These are phyloP conservation scores for Fusarium sp. DNA, from an alignment of 2,329 filamentous ascomycete species.

Conservation along the genomic window DNA sequence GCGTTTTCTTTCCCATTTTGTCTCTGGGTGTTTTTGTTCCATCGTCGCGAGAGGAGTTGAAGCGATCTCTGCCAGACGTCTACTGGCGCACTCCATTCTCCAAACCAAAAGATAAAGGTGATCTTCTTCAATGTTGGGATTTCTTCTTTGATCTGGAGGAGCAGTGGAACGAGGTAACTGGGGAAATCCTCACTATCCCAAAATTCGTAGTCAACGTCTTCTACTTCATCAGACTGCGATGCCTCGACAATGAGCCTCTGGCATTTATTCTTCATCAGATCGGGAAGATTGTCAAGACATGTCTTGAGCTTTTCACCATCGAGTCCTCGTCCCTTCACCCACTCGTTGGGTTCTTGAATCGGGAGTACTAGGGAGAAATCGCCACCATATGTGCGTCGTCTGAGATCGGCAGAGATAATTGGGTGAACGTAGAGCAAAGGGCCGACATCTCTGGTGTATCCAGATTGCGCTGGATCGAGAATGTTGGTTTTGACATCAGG, in stretches of 20 bases:
- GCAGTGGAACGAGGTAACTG: neutral
- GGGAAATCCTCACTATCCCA: neutral
- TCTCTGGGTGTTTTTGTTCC: neutral
- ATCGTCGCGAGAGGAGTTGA: neutral
- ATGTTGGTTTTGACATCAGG: neutral
- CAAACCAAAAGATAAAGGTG: constrained; percentile 2
- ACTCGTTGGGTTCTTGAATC: neutral
- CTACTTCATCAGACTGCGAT: neutral
- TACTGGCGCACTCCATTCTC: neutral
- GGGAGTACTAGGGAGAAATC: neutral
- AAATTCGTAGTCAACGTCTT: neutral
- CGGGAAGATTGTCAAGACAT: neutral
- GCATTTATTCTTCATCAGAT: neutral
- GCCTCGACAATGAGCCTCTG: neutral
- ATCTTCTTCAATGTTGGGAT: neutral
- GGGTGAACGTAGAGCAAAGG: neutral
- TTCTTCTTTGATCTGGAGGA: neutral
- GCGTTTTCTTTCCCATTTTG: neutral
- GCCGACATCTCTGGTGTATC: neutral
- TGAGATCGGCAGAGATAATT: neutral
- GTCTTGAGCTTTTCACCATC: neutral
- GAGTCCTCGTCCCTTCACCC: neutral
- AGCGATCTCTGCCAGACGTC: neutral
- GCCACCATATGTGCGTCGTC: neutral
- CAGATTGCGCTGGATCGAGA: neutral